These are phyloP conservation scores for Chaetomium globosum DNA, from an alignment of 2,329 filamentous ascomycete genomes.

Conservation along the genomic window DNA sequence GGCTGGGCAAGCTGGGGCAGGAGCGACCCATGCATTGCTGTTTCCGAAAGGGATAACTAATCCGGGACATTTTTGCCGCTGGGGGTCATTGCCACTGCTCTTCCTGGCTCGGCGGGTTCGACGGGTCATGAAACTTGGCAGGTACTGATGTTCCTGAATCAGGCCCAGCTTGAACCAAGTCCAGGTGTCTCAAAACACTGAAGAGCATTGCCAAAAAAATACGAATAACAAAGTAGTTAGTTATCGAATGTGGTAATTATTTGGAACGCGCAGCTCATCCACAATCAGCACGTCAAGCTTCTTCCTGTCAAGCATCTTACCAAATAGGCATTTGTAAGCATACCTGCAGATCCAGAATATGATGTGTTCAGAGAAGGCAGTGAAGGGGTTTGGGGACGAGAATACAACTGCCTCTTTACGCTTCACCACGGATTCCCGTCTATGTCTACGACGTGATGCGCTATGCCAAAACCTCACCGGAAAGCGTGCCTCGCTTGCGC, in stretches of 20 bases:
- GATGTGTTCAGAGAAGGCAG: not conserved
- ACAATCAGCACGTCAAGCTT: no score
- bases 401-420: not conserved
- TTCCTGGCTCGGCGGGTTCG: no score
- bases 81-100: not conserved
- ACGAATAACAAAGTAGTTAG: no score
- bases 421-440: no score
- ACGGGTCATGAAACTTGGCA: not conserved
- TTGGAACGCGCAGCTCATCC: no score
- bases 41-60: not conserved
- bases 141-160: not conserved
- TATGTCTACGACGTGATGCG: not conserved
- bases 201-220: no score
- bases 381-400: not conserved
- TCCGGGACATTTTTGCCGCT: not conserved
- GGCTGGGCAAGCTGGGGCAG: not conserved
- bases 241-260: no score
- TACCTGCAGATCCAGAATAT: no score
- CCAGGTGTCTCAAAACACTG: not conserved
- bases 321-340: no score
- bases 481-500: not conserved
- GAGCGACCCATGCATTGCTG: not conserved
- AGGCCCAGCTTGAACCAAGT: not conserved
- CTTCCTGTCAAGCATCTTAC: no score
- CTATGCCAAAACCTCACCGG: not conserved